Percentiles rank a stretch among this genome's conserved stretches.
Conservation (phyloP, 139 green algal species). For the Trebouxia sp. region DNA sequence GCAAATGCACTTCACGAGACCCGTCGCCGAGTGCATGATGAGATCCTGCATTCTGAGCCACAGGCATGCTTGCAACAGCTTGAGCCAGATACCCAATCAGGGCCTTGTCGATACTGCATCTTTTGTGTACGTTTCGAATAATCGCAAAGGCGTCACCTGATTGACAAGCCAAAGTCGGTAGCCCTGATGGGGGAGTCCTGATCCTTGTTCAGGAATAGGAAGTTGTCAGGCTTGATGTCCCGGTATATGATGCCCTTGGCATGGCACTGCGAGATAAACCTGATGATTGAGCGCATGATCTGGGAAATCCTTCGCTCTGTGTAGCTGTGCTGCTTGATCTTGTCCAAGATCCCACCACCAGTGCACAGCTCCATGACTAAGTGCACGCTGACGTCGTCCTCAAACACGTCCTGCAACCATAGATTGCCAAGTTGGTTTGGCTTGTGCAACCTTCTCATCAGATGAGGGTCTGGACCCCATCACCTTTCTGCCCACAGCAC, state of each 20-base stretch:
- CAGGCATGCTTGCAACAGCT: no score
- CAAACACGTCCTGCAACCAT: slow-evolving; percentile 75
- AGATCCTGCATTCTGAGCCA: no score
- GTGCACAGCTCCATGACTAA: slow-evolving; percentile 92
- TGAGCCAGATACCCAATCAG: no score
- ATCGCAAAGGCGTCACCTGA: slow-evolving; percentile 52
- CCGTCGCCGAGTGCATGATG: no score
- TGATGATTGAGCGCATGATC: slow-evolving; percentile 48
- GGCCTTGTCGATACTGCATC: no score
- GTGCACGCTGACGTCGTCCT: slow-evolving; percentile 78
- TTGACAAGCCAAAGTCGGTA: slow-evolving; percentile 90
- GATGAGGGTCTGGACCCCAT: no score
- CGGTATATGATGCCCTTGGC: slow-evolving; percentile 79
- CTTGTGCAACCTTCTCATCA: no score
- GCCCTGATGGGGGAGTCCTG: slow-evolving; percentile 74
- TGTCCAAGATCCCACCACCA: slow-evolving; percentile 73
- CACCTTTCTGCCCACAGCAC: no score
- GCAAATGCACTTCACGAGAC: no score
- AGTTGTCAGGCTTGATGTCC: slow-evolving; percentile 90
- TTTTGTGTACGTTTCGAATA: no score
- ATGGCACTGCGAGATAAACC: slow-evolving; percentile 89
- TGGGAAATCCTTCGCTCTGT: slow-evolving; percentile 45
- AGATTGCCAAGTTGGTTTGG: no score
- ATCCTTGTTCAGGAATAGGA: slow-evolving; percentile 78
- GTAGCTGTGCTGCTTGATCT: slow-evolving; percentile 49